Conservation (phyloP, 768 basidiomycete genomes). For the Rhodocollybia butyracea region DNA sequence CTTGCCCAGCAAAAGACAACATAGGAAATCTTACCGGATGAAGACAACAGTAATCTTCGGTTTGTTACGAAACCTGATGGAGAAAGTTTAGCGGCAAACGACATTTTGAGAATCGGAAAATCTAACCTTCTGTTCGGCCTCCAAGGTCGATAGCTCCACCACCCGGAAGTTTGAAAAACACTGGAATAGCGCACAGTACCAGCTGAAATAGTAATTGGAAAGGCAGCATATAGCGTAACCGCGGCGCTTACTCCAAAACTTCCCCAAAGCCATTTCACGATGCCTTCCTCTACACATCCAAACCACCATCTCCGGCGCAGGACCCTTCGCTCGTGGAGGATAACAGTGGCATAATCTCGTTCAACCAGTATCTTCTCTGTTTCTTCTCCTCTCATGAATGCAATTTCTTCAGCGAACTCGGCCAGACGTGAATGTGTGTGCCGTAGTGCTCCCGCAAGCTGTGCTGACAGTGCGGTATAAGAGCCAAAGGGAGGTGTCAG, state of each 20-base stretch:
- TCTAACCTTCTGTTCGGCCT: conserved; percentile 79
- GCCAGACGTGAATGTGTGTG: conserved; percentile 90
- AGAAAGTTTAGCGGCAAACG: not conserved
- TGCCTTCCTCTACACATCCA: conserved; percentile 88
- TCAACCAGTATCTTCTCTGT: conserved; percentile 92
- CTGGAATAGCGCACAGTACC: conserved; percentile 87
- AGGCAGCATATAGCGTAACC: conserved; percentile 9
- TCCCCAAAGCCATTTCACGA: conserved; percentile 98
- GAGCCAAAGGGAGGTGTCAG: conserved; percentile 90
- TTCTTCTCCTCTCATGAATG: conserved; percentile 83
- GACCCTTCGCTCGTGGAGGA: conserved; percentile 83
- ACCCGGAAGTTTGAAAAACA: conserved; percentile 87
- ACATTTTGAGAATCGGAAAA: not conserved
- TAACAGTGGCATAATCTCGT: conserved; percentile 78
- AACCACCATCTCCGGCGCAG: conserved; percentile 85
- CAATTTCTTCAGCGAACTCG: conserved; percentile 87
- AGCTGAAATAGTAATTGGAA: conserved; percentile 40
- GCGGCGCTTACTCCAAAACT: conserved; percentile 74
- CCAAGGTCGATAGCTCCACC: conserved; percentile 68
- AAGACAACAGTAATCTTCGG: conserved; percentile 80
- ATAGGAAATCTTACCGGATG: conserved; percentile 53
- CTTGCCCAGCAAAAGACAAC: conserved; percentile 4
- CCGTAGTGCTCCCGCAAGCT: conserved; percentile 83
- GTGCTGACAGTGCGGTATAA: conserved; percentile 85
- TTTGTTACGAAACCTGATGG: conserved; percentile 92